These are phyloP conservation scores for Cladosporium sp. DNA, from an alignment of 2,329 filamentous ascomycete genomes.

Conservation along the genomic window DNA sequence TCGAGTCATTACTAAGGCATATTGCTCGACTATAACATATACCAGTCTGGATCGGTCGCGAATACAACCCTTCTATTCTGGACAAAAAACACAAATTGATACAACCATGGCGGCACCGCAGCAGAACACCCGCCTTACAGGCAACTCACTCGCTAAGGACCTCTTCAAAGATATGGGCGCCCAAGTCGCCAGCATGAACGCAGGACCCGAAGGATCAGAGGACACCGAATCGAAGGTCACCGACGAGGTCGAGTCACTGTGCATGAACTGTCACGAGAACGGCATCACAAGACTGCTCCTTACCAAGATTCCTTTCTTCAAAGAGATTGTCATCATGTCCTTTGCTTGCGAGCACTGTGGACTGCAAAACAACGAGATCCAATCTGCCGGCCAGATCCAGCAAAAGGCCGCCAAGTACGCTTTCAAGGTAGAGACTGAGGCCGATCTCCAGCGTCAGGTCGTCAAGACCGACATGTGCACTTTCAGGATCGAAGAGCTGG, in stretches of 20 bases:
- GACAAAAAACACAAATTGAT: neutral
- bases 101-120: slow-evolving; percentile 15
- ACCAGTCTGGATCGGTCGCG: neutral
- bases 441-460: slow-evolving; percentile 81
- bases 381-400: slow-evolving; percentile 88
- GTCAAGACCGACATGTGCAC: slow-evolving; percentile 87
- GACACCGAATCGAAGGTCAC: slow-evolving; percentile 50
- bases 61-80: neutral
- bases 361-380: slow-evolving; percentile 90
- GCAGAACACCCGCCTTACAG: slow-evolving; percentile 2
- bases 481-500: slow-evolving; percentile 86
- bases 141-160: slow-evolving; percentile 43
- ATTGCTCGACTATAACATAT: neutral
- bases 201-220: slow-evolving; percentile 36
- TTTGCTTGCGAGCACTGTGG: slow-evolving; percentile 89
- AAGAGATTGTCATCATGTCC: slow-evolving; percentile 96
- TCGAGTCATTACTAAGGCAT: slow-evolving; percentile 17
- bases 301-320: slow-evolving; percentile 93
- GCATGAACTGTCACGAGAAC: slow-evolving; percentile 57
- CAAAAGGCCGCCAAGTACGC: slow-evolving; percentile 83
- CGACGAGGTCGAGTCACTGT: slow-evolving; percentile 55
- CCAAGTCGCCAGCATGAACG: slow-evolving; percentile 45
- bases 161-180: slow-evolving; percentile 55
- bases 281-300: slow-evolving; percentile 84
- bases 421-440: slow-evolving; percentile 69